These are phyloP conservation scores for Citrus sp. DNA, from an alignment of 345 rosid genomes.

Conservation along the genomic window DNA sequence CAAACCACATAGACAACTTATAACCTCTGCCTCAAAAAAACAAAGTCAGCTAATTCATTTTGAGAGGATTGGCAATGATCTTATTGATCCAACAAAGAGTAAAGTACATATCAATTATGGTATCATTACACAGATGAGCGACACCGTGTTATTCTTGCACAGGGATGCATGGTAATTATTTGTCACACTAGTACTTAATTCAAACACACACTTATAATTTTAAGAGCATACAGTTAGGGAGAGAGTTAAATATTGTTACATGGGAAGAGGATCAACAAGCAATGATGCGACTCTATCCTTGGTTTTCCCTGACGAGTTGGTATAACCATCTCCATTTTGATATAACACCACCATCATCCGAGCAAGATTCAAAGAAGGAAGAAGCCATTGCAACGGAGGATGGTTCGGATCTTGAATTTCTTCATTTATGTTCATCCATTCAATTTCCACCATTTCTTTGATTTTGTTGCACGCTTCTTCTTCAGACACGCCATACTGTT, in stretches of 20 bases:
- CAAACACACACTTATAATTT: too few relatives aligned
- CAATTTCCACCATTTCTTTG: slow-evolving; percentile 1
- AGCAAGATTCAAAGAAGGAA: not conserved
- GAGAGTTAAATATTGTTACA: not conserved
- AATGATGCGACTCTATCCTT: not conserved
- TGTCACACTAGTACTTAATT: too few relatives aligned
- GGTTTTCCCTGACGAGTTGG: not conserved
- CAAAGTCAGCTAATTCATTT: too few relatives aligned
- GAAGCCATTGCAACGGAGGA: not conserved
- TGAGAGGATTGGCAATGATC: too few relatives aligned
- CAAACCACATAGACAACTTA: too few relatives aligned
- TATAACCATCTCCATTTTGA: not conserved
- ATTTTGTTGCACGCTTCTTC: slow-evolving; percentile 1
- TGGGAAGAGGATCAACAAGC: slow-evolving; percentile 1
- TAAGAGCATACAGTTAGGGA: too few relatives aligned
- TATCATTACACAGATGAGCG: too few relatives aligned
- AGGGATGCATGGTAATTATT: too few relatives aligned
- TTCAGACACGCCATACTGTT: not conserved
- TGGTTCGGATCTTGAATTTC: slow-evolving; percentile 3
- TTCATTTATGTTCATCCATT: not conserved
- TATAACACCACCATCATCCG: slow-evolving; percentile 1
- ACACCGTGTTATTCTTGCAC: too few relatives aligned
- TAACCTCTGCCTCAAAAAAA: too few relatives aligned
- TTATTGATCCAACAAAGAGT: too few relatives aligned
- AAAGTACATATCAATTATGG: too few relatives aligned